Evolutionary conservation across 2,329 filamentous ascomycete genomes (phyloP).

Genomic region (Xylaria sp.): DNA sequence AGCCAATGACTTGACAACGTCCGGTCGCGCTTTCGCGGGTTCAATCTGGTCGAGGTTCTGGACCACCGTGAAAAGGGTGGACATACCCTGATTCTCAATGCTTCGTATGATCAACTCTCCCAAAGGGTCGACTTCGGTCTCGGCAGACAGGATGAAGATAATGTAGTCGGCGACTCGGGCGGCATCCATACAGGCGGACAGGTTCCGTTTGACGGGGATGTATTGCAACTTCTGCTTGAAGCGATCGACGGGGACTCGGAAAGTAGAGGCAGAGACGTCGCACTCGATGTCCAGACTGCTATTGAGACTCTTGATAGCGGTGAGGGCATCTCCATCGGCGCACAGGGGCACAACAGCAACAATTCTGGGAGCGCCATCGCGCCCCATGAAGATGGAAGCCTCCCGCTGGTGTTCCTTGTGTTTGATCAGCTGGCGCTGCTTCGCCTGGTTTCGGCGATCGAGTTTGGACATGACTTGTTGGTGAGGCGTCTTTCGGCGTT

Average conservation of each 20-base stretch:
- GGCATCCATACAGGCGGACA: constrained; percentile 76
- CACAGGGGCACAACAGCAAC: constrained; percentile 85
- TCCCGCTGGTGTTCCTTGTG: constrained; percentile 76
- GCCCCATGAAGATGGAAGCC: constrained; percentile 75
- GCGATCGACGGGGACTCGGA: constrained; percentile 70
- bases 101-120: constrained; percentile 81
- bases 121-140: constrained; percentile 75
- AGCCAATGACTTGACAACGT: constrained; percentile 76
- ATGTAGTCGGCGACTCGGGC: constrained; percentile 89
- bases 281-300: constrained; percentile 71
- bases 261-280: constrained; percentile 53
- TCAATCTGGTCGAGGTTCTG: constrained; percentile 74
- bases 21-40: constrained; percentile 69
- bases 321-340: constrained; percentile 60
- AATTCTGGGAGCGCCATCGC: constrained; percentile 79
- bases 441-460: constrained; percentile 88
- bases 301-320: constrained; percentile 67
- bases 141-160: constrained; percentile 74
- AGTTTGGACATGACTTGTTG: constrained; percentile 98
- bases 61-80: constrained; percentile 81
- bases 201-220: constrained; percentile 64
- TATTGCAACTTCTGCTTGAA: constrained; percentile 96
- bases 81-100: constrained; percentile 90
- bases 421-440: constrained; percentile 81
- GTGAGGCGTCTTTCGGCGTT: constrained; percentile 84